Base-by-base conservation (phyloP, 73 alveolate species). In the Paramecium bursaria region DNA sequence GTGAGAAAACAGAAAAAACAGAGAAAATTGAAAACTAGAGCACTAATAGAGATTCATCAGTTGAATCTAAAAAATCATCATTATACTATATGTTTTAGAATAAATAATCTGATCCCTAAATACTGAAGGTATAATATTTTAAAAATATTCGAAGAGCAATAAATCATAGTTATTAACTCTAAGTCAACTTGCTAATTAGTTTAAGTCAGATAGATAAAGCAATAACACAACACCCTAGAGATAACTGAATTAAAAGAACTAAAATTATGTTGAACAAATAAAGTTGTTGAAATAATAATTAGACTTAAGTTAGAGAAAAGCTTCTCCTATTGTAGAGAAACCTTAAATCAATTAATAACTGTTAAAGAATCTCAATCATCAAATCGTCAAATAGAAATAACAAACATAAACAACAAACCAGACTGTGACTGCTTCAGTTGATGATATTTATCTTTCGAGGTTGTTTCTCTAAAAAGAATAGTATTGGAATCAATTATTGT, bases 161-260 rank as follows among this genome's bases (percentile, higher is more conserved):
- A 7, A 67, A n/a, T n/a, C n/a, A n/a, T n/a, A 67, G 44, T 33
- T 67, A 23, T 21, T 67, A 4, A 67, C 82, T 17, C 19, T 67
- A 3, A 39, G 60, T 9, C 44, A 67, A 42, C 33, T 67, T 7
- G 82, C 82, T 35, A 14, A 42, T 19, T 42, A 67, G 22, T 67
- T 35, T 67, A 35, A 67, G 44, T 31, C n/a, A n/a, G n/a, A 67
- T 39, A 67, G 49, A 39, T 7, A 39, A 7, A 39, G 49, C 11
- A 39, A 67, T 25, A 67, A 47, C 21, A 19, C 10, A 10, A 67
- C 82, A 5, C 82, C 82, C 0, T 17, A 25, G 44, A 67, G 57
- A 67, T 19, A 67, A 11, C 17, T 29, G 29, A 57, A 30, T 1
- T 19, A 21, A 0, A 67, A 67, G 10, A 35, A 67, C 22, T 53